phyloP scores from a whole-genome alignment of 2,329 filamentous ascomycete species.

The Cadophora gregata region DNA sequence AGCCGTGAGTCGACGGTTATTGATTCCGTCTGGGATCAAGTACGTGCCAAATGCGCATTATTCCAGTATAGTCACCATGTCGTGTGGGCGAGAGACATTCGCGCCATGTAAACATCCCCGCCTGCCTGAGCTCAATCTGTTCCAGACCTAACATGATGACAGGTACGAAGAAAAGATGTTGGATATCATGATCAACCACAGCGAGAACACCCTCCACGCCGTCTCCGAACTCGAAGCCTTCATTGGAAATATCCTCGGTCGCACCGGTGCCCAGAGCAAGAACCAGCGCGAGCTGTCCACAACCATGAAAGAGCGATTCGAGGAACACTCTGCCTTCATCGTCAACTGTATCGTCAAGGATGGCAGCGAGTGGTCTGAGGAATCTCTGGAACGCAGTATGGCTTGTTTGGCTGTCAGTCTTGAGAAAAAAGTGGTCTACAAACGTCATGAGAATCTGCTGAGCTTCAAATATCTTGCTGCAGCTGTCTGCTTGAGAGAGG shows the following conservation, averaged over 20 bases:
- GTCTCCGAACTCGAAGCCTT: conserved; percentile 62
- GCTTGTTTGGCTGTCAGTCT: conserved; percentile 55
- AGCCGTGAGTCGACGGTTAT: conserved; percentile 36
- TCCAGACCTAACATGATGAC: neutral
- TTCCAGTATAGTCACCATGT: conserved; percentile 49
- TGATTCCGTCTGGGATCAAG: conserved; percentile 47
- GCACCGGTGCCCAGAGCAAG: conserved; percentile 48
- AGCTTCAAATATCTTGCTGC: conserved; percentile 61
- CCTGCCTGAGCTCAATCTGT: neutral
- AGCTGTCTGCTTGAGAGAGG: conserved; percentile 55
- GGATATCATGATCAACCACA: conserved; percentile 53
- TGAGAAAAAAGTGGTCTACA: conserved; percentile 38
- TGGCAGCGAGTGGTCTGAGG: conserved; percentile 47
- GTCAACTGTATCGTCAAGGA: conserved; percentile 52
- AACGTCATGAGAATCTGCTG: conserved; percentile 46
- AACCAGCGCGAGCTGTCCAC: conserved; percentile 50
- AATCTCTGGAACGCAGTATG: conserved; percentile 55
- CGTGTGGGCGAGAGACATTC: conserved; percentile 48
- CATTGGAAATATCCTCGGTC: conserved; percentile 61
- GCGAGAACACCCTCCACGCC: conserved; percentile 48
- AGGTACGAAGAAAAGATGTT: conserved; percentile 60
- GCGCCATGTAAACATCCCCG: conserved; percentile 50
- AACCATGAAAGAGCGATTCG: conserved; percentile 51
- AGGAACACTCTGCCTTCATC: conserved; percentile 49
- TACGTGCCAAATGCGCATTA: conserved; percentile 44